phyloP scores from a whole-genome alignment of 768 basidiomycete species.

The Trametes meyenii region DNA sequence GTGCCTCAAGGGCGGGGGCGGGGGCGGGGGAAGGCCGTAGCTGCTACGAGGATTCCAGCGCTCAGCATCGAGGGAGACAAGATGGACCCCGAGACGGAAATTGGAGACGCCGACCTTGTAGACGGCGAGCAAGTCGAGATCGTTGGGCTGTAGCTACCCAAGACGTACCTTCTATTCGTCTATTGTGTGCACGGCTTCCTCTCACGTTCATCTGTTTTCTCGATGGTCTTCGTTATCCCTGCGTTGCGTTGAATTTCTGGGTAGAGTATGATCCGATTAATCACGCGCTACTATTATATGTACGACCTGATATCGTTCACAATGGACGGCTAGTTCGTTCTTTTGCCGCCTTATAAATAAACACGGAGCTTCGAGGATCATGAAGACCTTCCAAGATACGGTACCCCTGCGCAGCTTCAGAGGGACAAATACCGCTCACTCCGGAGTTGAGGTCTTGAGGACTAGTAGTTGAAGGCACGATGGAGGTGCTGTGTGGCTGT shows the following conservation, averaged over 20 bases:
- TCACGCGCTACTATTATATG: neutral
- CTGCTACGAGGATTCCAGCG: slow-evolving; percentile 43
- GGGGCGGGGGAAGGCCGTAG: slow-evolving; percentile 34
- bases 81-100: slow-evolving; percentile 58
- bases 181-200: neutral
- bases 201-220: neutral
- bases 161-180: neutral
- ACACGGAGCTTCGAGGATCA: too few relatives aligned
- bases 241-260: neutral
- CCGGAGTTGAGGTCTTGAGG: too few relatives aligned
- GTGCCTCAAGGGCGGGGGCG: slow-evolving; percentile 39
- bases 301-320: neutral
- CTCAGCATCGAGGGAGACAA: slow-evolving; percentile 74
- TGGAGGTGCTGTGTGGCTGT: too few relatives aligned
- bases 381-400: too few relatives aligned
- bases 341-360: too few relatives aligned
- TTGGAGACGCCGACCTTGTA: slow-evolving; percentile 71
- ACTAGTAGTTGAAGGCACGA: too few relatives aligned
- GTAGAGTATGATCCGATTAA: neutral
- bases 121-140: slow-evolving; percentile 83
- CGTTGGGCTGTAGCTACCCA: slow-evolving; percentile 49
- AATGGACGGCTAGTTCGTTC: neutral
- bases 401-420: too few relatives aligned
- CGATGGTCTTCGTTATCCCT: neutral
- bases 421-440: too few relatives aligned